These are phyloP conservation scores for Plenodomus lindquistii DNA, from an alignment of 2,329 filamentous ascomycete species.

Conservation along the genomic window DNA sequence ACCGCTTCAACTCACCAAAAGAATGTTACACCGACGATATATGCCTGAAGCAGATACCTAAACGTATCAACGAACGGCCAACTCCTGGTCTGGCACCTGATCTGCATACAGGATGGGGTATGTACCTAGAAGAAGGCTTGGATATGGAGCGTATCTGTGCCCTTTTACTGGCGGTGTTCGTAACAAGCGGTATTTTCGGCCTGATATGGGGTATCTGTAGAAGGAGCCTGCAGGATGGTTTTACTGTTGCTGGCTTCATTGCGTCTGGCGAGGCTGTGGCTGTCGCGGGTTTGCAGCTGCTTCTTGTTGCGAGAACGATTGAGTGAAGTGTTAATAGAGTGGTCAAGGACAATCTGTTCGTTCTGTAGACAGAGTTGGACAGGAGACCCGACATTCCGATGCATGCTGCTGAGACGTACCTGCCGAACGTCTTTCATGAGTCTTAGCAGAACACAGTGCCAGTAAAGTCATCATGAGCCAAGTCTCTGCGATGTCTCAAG, in stretches of 20 bases:
- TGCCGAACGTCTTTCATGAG: too few relatives aligned
- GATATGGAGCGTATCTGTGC: background rate
- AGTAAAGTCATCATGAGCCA: too few relatives aligned
- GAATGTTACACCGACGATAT: slow-evolving; percentile 1
- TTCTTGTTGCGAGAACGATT: background rate
- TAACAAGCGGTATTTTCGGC: background rate
- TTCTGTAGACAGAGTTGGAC: too few relatives aligned
- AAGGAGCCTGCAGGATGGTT: slow-evolving; percentile 1
- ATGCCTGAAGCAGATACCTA: slow-evolving; percentile 2
- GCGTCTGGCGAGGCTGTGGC: background rate
- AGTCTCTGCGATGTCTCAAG: too few relatives aligned
- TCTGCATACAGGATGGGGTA: background rate
- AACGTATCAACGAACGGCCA: background rate
- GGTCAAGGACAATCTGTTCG: too few relatives aligned
- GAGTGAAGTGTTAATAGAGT: too few relatives aligned
- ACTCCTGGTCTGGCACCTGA: background rate
- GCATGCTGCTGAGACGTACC: too few relatives aligned
- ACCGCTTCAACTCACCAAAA: background rate
- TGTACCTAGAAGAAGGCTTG: background rate
- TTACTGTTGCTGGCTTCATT: background rate
- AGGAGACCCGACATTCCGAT: too few relatives aligned
- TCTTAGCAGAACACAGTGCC: too few relatives aligned
- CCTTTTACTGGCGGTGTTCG: background rate
- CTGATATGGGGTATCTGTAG: background rate
- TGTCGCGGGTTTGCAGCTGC: background rate